Evolutionary conservation across 2,329 filamentous ascomycete species (phyloP), one percentile per base, ranked within the genome.

Genomic region (Knufia petricola): DNA sequence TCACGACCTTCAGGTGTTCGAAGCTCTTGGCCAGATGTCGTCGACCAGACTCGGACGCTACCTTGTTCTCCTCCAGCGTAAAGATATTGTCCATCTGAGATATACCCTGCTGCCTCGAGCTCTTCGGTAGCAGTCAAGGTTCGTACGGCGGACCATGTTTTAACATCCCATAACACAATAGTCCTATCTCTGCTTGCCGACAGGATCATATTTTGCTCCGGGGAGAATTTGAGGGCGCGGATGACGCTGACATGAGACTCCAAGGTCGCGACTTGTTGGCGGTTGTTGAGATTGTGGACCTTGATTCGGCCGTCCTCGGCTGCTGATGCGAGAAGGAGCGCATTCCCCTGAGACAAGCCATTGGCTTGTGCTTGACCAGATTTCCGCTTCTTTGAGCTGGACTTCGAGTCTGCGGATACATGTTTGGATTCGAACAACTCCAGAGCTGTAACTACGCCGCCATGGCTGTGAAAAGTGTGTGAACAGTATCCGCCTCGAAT

Each of bases 161-260:
- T 78, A 17, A 84, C 77, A 66, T 95, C 85, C 90, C 92, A 98
- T 66, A 94, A 77, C 53, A 92, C 92, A 48, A 92, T 78, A 0
- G 92, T 96, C 70, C 95, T 94, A 69, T 98, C 92, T 68, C 92
- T 79, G 63, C 88, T 85, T 17, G 81, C 87, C 3, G 88, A 92
- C 1, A 98, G 75, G 24, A 98, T 70, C 3, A 81, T 72, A 60
- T 90, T 81, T 60, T 88, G 79, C 48, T 81, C 70, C 0, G 79
- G 66, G 3, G 85, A 92, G 64, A 85, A 98, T 58, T 92, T 85
- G 43, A 98, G 65, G 46, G 81, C 82, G 57, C 88, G 82, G n/a
- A 98, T 86, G 56, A 96, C 86, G 8, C 92, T 96, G 19, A 95
- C 88, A 63, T 98, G 94, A 0, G 88, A 92, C 52, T 96, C 88